Percentiles rank a stretch among this genome's conserved stretches.
Evolutionary conservation across 176 grass and related monocot species (phyloP).

Genomic region (Avena insularis): DNA sequence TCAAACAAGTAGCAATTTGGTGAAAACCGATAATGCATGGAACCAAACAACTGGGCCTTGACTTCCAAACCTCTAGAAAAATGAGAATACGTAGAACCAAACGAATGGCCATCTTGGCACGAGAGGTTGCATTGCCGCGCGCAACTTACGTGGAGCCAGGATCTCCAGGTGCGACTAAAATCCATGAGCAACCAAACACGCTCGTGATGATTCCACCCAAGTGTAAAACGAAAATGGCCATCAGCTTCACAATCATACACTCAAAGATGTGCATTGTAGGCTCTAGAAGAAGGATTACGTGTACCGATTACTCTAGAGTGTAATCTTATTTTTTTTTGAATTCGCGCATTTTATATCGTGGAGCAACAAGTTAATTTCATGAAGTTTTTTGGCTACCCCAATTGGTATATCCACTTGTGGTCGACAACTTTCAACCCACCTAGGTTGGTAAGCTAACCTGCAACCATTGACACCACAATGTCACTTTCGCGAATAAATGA

Average conservation of each 20-base stretch:
- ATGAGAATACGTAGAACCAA: no score
- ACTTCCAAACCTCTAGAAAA: no score
- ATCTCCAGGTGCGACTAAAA: no score
- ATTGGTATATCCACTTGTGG: not conserved
- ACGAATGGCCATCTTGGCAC: no score
- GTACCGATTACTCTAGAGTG: not conserved
- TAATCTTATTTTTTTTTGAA: not conserved
- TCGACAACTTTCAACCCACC: not conserved
- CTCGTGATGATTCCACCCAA: not conserved
- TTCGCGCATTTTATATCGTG: no score
- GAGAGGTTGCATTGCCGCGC: no score
- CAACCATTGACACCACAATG: not conserved
- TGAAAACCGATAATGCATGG: no score
- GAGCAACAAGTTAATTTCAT: not conserved
- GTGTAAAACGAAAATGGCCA: not conserved
- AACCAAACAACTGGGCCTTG: no score
- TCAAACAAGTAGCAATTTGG: no score
- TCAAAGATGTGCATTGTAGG: not conserved
- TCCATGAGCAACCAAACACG: no score
- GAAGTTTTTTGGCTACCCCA: not conserved
- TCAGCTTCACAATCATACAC: not conserved
- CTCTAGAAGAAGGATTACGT: not conserved
- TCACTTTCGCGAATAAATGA: not conserved
- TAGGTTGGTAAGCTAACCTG: conserved; percentile 41
- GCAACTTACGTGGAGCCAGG: no score